Conservation (phyloP, 192 early-diverging fungal species). For the Podochytrium sp. region DNA sequence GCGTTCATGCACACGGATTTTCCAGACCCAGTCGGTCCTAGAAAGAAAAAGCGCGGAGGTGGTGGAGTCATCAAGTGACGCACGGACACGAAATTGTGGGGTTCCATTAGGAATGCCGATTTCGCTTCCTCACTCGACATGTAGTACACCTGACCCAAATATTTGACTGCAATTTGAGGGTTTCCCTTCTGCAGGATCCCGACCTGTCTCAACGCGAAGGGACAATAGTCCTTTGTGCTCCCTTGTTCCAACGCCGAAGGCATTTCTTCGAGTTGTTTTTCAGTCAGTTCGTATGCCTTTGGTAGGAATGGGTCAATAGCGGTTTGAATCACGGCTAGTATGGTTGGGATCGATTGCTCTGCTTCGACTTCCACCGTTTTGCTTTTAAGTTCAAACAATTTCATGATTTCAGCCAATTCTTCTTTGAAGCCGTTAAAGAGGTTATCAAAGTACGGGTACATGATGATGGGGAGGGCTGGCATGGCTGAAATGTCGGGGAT, state of each 20-base stretch:
- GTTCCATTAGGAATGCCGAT: conserved; percentile 45
- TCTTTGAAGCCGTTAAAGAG: conserved; percentile 48
- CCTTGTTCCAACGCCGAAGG: conserved; percentile 45
- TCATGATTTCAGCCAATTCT: conserved; percentile 45
- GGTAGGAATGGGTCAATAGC: conserved; percentile 52
- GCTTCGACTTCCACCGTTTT: conserved; percentile 32
- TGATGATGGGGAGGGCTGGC: conserved; percentile 23
- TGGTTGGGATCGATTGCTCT: conserved; percentile 36
- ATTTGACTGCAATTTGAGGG: conserved; percentile 37
- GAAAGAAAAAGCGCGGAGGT: conserved; percentile 46
- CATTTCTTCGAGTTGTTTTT: conserved; percentile 42
- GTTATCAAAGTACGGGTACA: conserved; percentile 51
- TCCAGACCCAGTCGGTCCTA: conserved; percentile 46
- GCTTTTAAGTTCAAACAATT: conserved; percentile 32
- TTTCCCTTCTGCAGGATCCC: conserved; percentile 48
- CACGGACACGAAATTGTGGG: conserved; percentile 46
- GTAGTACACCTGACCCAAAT: conserved; percentile 46
- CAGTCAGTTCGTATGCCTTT: conserved; percentile 34
- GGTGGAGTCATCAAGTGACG: conserved; percentile 31
- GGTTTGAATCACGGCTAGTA: conserved; percentile 38
- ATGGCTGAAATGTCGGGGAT: neutral
- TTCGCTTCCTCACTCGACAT: conserved; percentile 47
- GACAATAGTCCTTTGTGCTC: conserved; percentile 56
- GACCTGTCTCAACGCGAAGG: conserved; percentile 40
- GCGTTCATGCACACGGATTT: conserved; percentile 34